Evolutionary conservation across 1,284 basidiomycete genomes (phyloP), one percentile per base, ranked within the genome.

Genomic region (Bondarzewia mesenterica): DNA sequence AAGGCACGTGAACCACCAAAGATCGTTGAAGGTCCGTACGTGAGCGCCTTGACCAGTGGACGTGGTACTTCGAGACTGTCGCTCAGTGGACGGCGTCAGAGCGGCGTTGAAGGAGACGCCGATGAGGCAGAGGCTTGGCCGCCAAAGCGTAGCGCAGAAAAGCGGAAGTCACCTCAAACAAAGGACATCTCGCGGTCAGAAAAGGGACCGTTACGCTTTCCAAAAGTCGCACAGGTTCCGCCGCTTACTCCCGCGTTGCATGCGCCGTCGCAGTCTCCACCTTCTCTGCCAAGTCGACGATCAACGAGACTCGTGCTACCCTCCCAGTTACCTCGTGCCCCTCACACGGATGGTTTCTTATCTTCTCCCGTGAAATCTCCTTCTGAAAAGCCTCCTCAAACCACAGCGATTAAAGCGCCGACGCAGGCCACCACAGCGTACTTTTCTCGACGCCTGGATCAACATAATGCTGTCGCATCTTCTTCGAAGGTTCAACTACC

Each of bases 1-100:
- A 40, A 22, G 6, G 10, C 10, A 18, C n/a, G 38, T 12, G 38
- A 10, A 4, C 8, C 12, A 18, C 38, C 38, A 10, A 18, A 14
- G 18, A 4, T 18, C 38, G 44, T 52, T 43, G 25, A 45, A 52
- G 32, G 46, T 35, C 38, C 38, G 38, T 40, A 40, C 16, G 38
- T 40, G 38, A 22, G 38, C 38, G 21, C 38, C 12, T 40, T 15
- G 14, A 40, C 38, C 5, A 22, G 6, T 40, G 16, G 10, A 4
- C 4, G 16, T 3, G 38, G 38, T 10, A 10, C 14, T 4, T 40
- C 38, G 16, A 40, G 16, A 18, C 38, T 40, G 14, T 18, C 38
- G 16, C 38, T 18, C 18, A 18, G 16, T 40, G 38, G 38, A 12
- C 38, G 38, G 12, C 38, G 38, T 10, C 16, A 18, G 12, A 40